phyloP scores from a whole-genome alignment of 805 yeast genomes.

The Kazachstania taianensis region DNA sequence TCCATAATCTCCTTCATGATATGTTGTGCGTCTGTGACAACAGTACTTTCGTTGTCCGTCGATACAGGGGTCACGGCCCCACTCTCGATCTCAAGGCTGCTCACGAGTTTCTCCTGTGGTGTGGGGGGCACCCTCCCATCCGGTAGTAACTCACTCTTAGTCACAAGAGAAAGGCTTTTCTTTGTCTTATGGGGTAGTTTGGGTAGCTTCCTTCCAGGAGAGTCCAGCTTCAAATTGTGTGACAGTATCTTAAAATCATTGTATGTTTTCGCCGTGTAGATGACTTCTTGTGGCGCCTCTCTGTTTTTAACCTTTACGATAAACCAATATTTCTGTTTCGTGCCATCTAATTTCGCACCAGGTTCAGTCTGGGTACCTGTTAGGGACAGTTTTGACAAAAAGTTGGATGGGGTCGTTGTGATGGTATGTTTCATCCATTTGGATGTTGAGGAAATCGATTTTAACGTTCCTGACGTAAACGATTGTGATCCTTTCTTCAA shows the following conservation, averaged over 20 bases:
- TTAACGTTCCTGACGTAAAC: conserved; percentile 3
- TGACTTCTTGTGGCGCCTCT: conserved; percentile 24
- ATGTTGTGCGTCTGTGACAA: conserved; percentile 1
- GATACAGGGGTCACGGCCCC: conserved; percentile 2
- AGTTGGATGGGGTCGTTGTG: conserved; percentile 13
- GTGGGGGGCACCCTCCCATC: conserved; percentile 6
- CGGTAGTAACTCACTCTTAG: conserved; percentile 4
- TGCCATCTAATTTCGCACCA: not conserved
- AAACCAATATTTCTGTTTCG: conserved; percentile 31
- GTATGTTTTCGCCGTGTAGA: conserved; percentile 52
- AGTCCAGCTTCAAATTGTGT: conserved; percentile 38
- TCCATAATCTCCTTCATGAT: conserved; percentile 4
- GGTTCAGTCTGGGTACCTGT: conserved; percentile 6
- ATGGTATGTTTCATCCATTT: conserved; percentile 26
- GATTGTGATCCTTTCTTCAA: conserved; percentile 1
- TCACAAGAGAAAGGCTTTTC: conserved; percentile 25
- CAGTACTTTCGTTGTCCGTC: conserved; percentile 2
- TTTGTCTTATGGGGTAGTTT: conserved; percentile 48
- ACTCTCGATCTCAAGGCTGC: conserved; percentile 9
- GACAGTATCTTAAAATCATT: conserved; percentile 56
- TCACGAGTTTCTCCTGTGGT: conserved; percentile 14
- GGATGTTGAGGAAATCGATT: conserved; percentile 8
- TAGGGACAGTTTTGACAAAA: conserved; percentile 23
- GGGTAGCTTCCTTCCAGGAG: conserved; percentile 62
- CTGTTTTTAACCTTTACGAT: conserved; percentile 37